Base-by-base conservation (phyloP, 345 rosid species). In the Corchorus capsularis region DNA sequence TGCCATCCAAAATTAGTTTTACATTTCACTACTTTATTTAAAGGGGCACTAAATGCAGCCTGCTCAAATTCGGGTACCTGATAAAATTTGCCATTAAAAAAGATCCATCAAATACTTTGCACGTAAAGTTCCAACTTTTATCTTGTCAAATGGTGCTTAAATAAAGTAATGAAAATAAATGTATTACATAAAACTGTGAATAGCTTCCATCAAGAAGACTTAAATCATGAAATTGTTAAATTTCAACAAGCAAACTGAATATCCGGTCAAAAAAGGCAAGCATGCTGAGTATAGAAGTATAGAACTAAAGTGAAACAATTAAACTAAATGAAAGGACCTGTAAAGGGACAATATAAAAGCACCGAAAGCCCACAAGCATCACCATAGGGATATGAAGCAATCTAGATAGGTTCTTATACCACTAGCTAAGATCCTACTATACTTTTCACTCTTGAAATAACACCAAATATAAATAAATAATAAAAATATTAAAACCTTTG, bases 61-160 rank as follows among this genome's bases (percentile, higher is more conserved):
- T 94, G 89, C 87, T 94, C 97, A 83, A 94, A 94, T 79, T 94
- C 95, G 37, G 97, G 93, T 49, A 94, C 94, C 98, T 91, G 84
- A 66, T 72, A 78, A 41, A 76, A 45, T 81, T 66, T 56, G 73
- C 32, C 13, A 77, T 15, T 53, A 66, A 13, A 63, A 27, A 53
- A 59, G 46, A 74, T 62, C 47, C 60, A 70, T 79, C 77, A 72
- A 72, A n/a, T 56, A 57, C 49, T 22, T 69, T 61, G 6, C 66
- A 61, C 73, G 49, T 57, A 64, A 16, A 57, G n/a, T 5, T 72
- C 39, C 43, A 34, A 52, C 34, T 19, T 55, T 50, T 69, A 8
- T 16, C 43, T 49, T 6, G 16, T 22, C 11, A 14, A 13, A 12
- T 46, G 37, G 37, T 0, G 12, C 16, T 10, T 50, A 52, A 27